These are phyloP conservation scores for Umbelopsis sp. DNA, from an alignment of 371 early-diverging fungal species.

Conservation along the genomic window DNA sequence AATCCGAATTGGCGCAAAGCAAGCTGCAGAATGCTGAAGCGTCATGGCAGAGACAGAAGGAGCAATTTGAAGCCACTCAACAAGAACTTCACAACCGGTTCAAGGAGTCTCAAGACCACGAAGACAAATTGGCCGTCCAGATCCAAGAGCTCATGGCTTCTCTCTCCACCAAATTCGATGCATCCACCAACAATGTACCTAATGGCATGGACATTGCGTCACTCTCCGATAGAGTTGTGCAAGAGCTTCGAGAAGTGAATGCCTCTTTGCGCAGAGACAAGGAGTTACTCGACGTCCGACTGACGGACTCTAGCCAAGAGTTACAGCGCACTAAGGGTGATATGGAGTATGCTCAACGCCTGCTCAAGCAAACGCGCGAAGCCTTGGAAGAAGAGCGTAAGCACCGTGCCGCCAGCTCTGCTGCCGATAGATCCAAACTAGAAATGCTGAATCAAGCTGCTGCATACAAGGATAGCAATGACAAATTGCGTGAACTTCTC, in stretches of 20 bases:
- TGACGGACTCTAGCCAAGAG: conserved; percentile 23
- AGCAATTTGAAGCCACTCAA: conserved; percentile 24
- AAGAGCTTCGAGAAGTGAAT: conserved; percentile 27
- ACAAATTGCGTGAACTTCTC: conserved; percentile 19
- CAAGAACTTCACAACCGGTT: conserved; percentile 21
- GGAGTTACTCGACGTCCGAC: conserved; percentile 26
- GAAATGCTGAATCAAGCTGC: conserved; percentile 25
- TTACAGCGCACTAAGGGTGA: conserved; percentile 24
- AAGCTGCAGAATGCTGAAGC: conserved; percentile 23
- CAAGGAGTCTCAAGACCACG: conserved; percentile 27
- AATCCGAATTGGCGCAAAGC: conserved; percentile 20
- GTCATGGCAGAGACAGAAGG: conserved; percentile 22
- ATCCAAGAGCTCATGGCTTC: conserved; percentile 22
- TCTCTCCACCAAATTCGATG: conserved; percentile 18
- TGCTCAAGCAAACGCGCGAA: conserved; percentile 20
- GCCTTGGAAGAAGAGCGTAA: conserved; percentile 24
- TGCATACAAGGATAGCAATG: conserved; percentile 27
- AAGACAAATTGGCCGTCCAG: conserved; percentile 22
- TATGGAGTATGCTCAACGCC: conserved; percentile 28
- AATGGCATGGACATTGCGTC: conserved; percentile 7
- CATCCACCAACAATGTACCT: not conserved
- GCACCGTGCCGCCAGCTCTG: conserved; percentile 4
- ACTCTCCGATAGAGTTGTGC: conserved; percentile 13
- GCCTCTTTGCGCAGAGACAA: conserved; percentile 29
- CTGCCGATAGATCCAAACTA: conserved; percentile 16